Evolutionary conservation across 495 filamentous ascomycete species (phyloP), one percentile per base, ranked within the genome.

Genomic region (Lentithecium fluviatile): DNA sequence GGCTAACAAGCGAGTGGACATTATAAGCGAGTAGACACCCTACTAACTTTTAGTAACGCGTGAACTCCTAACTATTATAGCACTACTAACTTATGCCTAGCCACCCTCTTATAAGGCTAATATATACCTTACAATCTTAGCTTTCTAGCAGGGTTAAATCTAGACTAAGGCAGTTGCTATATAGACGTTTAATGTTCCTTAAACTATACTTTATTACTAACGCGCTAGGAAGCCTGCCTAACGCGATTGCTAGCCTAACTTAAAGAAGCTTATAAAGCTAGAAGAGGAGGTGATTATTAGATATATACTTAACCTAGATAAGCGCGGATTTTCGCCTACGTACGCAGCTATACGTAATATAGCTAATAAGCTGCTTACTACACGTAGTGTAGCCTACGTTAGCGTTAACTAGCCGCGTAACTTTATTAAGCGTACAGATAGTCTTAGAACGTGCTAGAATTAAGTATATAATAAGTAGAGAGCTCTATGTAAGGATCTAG

Each of bases 391-490:
- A n/a, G n/a, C n/a, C n/a, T n/a, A n/a, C n/a, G n/a, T n/a, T n/a
- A n/a, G n/a, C n/a, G 50, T 25, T 52, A 61, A 51, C 62, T 66
- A 2, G 23, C 57, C 45, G 25, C 17, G n/a, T 11, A 56, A 66
- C 56, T 65, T 59, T 49, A 48, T 77, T 32, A 50, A 71, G 51
- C 68, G 70, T 20, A 61, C 66, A 47, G 59, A 48, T 49, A 49
- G 66, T 19, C 70, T 79, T 36, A 66, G 46, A 45, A 74, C 69
- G 49, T 63, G 56, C 55, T 75, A 68, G 55, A 70, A 52, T 48
- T 66, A n/a, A n/a, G n/a, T 46, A 37, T 71, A 73, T 50, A 64
- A 78, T 58, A 69, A 72, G 49, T n/a, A n/a, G n/a, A n/a, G n/a
- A n/a, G n/a, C n/a, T n/a, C n/a, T n/a, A n/a, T n/a, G n/a, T n/a